phyloP scores from a whole-genome alignment of 768 basidiomycete genomes.

The Auricularia heimuer region DNA sequence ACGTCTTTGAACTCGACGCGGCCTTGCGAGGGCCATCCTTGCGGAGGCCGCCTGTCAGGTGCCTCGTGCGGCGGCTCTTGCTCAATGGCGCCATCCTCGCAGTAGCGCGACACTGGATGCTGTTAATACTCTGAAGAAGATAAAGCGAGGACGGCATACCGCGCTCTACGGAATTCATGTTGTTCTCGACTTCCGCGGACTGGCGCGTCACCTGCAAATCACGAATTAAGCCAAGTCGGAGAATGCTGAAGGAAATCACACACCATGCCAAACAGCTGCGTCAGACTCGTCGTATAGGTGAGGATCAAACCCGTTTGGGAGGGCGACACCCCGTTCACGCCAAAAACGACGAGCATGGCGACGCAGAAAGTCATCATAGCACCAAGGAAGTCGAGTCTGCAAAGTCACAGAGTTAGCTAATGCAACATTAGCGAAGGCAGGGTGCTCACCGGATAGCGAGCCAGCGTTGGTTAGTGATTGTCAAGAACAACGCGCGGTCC shows the following conservation, averaged over 20 bases:
- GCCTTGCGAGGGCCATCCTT: conserved; percentile 69
- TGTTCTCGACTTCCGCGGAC: conserved; percentile 79
- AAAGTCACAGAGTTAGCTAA: not conserved
- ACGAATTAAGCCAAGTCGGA: not conserved
- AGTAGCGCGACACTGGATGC: not conserved
- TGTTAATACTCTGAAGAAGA: too few species aligned
- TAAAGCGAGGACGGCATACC: not conserved
- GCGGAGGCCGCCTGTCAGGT: conserved; percentile 45
- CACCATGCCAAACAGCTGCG: conserved; percentile 20
- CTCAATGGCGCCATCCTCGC: conserved; percentile 64
- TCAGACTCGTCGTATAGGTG: conserved; percentile 63
- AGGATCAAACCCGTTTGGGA: conserved; percentile 35
- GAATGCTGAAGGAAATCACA: not conserved
- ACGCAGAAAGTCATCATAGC: conserved; percentile 19
- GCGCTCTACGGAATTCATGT: conserved; percentile 59
- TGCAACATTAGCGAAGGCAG: not conserved
- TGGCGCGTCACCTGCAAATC: conserved; percentile 52
- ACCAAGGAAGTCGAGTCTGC: conserved; percentile 75
- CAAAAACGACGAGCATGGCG: conserved; percentile 47
- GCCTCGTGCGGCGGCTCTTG: conserved; percentile 70
- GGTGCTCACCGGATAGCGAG: conserved; percentile 25
- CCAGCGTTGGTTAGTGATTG: conserved; percentile 63
- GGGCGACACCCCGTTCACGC: conserved; percentile 64
- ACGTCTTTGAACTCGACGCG: conserved; percentile 66
- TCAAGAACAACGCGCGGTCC: conserved; percentile 57